phyloP scores from a whole-genome alignment of 768 basidiomycete species.

The Hemileccinum rubropunctum region DNA sequence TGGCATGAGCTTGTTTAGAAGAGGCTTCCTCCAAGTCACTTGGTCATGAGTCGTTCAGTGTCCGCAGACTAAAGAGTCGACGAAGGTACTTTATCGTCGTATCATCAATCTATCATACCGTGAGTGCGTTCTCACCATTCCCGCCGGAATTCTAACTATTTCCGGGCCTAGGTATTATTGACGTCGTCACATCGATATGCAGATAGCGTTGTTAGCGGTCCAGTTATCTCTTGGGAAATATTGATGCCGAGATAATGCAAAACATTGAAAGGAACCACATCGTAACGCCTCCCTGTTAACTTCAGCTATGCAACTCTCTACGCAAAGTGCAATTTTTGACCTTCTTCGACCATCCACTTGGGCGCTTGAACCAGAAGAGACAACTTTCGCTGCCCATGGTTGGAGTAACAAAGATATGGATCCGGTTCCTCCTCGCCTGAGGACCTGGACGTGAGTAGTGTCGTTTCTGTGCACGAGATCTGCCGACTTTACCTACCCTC shows the following conservation, averaged over 20 bases:
- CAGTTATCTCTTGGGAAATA: too few relatives aligned
- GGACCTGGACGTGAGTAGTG: slow-evolving; percentile 55
- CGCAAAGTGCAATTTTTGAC: background rate
- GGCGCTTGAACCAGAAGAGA: slow-evolving; percentile 1
- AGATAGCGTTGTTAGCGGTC: too few relatives aligned
- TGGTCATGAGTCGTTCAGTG: too few relatives aligned
- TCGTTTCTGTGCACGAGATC: too few relatives aligned
- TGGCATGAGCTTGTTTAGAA: too few relatives aligned
- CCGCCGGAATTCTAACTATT: too few relatives aligned
- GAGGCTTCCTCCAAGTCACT: too few relatives aligned
- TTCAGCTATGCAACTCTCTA: slow-evolving; percentile 7
- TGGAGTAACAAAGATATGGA: background rate
- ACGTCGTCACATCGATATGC: background rate
- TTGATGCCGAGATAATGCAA: too few relatives aligned
- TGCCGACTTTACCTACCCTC: background rate
- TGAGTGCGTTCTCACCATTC: background rate
- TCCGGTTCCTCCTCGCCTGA: slow-evolving; percentile 6
- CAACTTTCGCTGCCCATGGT: background rate
- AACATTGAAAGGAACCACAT: background rate
- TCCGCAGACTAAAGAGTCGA: too few relatives aligned
- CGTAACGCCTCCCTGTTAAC: background rate
- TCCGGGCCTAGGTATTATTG: background rate
- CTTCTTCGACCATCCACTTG: slow-evolving; percentile 21
- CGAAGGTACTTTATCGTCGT: too few relatives aligned
- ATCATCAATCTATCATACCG: too few relatives aligned